phyloP scores from a whole-genome alignment of 768 basidiomycete species.

The Crucibulum laeve region DNA sequence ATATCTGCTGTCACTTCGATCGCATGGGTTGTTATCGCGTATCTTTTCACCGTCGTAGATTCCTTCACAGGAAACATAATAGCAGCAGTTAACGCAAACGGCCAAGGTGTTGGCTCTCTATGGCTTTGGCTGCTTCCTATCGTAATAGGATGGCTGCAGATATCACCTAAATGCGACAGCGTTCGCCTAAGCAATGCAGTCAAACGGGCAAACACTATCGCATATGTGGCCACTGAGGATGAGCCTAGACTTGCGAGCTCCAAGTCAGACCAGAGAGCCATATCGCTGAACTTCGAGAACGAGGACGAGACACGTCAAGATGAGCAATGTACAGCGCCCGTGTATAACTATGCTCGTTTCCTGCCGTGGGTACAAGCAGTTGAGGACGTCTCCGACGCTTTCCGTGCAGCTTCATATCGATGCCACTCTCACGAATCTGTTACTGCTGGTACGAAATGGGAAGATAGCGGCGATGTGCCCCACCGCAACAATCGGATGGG shows the following conservation, averaged over 20 bases:
- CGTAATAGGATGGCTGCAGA: constrained; percentile 37
- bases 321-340: constrained; percentile 18
- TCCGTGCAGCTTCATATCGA: constrained; percentile 15
- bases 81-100: constrained; percentile 23
- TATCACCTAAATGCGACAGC: constrained; percentile 37
- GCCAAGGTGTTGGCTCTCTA: constrained; percentile 33
- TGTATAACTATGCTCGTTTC: constrained; percentile 26
- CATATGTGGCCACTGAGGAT: constrained; percentile 18
- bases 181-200: constrained; percentile 23
- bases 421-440: constrained; percentile 14
- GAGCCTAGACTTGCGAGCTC: constrained; percentile 2
- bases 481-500: not conserved
- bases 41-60: constrained; percentile 27
- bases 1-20: constrained; percentile 33
- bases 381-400: constrained; percentile 16
- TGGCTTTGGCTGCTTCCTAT: constrained; percentile 44
- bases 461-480: constrained; percentile 1
- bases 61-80: constrained; percentile 17
- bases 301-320: constrained; percentile 13
- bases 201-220: constrained; percentile 22
- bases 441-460: constrained; percentile 11
- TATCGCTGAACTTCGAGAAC: constrained; percentile 10
- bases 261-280: constrained; percentile 12
- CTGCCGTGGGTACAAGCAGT: constrained; percentile 23
- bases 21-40: constrained; percentile 36